Conservation (phyloP, 805 yeast species). For the Wickerhamiella azyma region DNA sequence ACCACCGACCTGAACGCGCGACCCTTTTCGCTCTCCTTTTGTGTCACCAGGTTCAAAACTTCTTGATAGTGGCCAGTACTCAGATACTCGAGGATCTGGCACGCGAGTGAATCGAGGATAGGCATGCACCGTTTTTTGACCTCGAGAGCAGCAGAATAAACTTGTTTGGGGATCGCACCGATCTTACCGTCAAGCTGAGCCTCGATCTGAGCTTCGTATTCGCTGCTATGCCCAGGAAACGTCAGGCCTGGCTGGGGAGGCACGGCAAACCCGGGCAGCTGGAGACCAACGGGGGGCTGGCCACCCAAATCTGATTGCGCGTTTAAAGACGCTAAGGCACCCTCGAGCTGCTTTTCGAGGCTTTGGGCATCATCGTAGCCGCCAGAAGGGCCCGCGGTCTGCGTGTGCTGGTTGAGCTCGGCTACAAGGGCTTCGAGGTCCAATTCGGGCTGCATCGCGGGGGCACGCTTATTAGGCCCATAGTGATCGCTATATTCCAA, state of each 20-base stretch:
- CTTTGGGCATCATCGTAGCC: conserved; percentile 8
- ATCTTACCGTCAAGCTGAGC: conserved; percentile 12
- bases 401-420: conserved; percentile 18
- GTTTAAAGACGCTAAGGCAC: conserved; percentile 18
- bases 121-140: conserved; percentile 33
- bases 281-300: background rate
- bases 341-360: conserved; percentile 20
- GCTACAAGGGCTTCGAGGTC: conserved; percentile 21
- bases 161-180: background rate
- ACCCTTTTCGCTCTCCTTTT: conserved; percentile 50
- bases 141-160: conserved; percentile 8
- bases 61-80: conserved; percentile 58
- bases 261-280: conserved; percentile 3
- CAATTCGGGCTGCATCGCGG: conserved; percentile 11
- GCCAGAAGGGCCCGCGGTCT: conserved; percentile 4
- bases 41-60: conserved; percentile 52
- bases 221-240: background rate
- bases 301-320: background rate
- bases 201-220: conserved; percentile 11
- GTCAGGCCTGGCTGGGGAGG: background rate
- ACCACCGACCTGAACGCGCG: conserved; percentile 48
- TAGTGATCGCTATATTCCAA: conserved; percentile 4
- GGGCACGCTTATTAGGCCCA: background rate
- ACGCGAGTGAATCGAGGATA: conserved; percentile 64
- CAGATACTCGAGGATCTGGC: conserved; percentile 62